Base-by-base conservation (phyloP, 768 basidiomycete genomes). In the Agaricus subrufescens region DNA sequence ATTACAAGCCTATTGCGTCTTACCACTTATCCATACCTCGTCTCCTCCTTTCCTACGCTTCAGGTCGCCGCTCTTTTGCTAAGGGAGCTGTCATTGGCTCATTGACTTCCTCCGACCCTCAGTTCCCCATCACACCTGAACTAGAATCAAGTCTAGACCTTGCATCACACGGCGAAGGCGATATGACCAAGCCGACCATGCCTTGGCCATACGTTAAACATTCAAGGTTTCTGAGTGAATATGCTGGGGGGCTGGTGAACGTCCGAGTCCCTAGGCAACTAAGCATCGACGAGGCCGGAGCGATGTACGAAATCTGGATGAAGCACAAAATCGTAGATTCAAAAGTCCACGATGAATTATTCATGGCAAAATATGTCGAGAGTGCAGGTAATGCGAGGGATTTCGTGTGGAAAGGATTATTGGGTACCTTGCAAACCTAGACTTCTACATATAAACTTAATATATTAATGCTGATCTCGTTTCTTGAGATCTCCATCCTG, bases 11-110 rank as follows among this genome's bases (percentile, higher is more conserved):
- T 9, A 83, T 96, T 52, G 81, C 85, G 55, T 75, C 91, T 0
- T 89, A 87, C 62, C 88, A 95, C 62, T 75, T 97, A 5, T 86
- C 89, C 3, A 69, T 91, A 31, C 93, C 93, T 1, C 79, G 91
- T 9, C 66, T 91, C 40, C 71, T 94, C 38, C 73, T 97, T 39
- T 89, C 94, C 55, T 94, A 81, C 57, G 83, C 87, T 1, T 81
- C 83, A n/a, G 91, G 92, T 19, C 74, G 76, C 61, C 73, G 75
- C 61, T 63, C 71, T 30, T 85, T 95, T 50, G 68, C 77, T 0
- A 79, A 79, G 2, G 94, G 94, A 43, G 83, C 85, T 0, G 73
- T 94, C 49, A 62, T 96, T 3, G 86, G 87, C 7, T 84, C 94
- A 0, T 66, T 91, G 23, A 87, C 84, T 1, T 69, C 76, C 10